Conservation (phyloP, 306 rosid species). For the Pterocarpus santalinus region DNA sequence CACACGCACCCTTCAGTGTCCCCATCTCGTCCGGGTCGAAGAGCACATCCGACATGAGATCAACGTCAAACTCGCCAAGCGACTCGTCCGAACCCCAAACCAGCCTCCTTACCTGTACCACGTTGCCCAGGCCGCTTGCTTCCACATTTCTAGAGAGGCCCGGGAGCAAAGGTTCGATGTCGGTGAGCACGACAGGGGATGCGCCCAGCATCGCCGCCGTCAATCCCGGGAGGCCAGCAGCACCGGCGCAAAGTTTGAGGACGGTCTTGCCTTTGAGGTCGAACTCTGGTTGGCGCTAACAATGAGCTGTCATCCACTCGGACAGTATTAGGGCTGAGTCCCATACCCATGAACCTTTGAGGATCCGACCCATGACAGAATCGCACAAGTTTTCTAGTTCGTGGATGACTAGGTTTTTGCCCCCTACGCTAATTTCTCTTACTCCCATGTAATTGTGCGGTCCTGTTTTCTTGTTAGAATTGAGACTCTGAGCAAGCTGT, state of each 20-base stretch:
- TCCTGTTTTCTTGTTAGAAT: not conserved
- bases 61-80: not conserved
- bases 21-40: not conserved
- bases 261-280: not conserved
- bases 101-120: not conserved
- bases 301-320: not conserved
- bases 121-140: not conserved
- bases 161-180: not conserved
- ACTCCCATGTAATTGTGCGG: not conserved
- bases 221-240: not conserved
- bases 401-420: not conserved
- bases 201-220: not conserved
- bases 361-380: not conserved
- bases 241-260: not conserved
- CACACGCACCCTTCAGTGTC: not conserved
- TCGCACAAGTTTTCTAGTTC: not conserved
- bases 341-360: not conserved
- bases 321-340: not conserved
- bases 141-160: not conserved
- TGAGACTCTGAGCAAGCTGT: not conserved
- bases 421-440: not conserved
- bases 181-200: not conserved
- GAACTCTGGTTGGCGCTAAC: not conserved
- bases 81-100: conserved; percentile 3
- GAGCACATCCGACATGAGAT: not conserved